Base-by-base conservation (phyloP, 2,329 filamentous ascomycete genomes). In the Talaromyces amestolkiae region DNA sequence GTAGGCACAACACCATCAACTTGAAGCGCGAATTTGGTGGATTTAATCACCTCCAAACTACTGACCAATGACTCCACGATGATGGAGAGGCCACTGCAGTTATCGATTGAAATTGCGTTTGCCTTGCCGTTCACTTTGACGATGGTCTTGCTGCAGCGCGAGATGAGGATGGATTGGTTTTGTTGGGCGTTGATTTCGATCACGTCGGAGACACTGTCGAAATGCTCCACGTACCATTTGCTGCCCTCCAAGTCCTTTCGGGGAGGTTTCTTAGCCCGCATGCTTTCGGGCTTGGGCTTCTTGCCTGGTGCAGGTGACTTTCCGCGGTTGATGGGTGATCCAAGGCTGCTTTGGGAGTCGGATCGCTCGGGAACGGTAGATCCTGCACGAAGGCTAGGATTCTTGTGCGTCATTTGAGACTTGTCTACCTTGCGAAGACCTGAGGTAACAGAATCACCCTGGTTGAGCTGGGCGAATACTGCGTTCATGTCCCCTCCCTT, bases 401-500 rank as follows among this genome's bases (percentile, higher is more conserved):
- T 99, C 83, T 98, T 98, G 81, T 99, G 95, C 67, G 95, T 99
- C 94, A 97, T 97, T 78, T 98, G 85, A 63, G 91, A 95, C 75
- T 89, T 90, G 80, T 97, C 94, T 59, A 99, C 95, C 83, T 97
- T 99, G 70, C 91, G 90, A 41, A 99, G 84, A 37, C 91, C 89
- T 70, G 91, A 88, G 3, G 95, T 99, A 66, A 99, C 91, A n/a
- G 87, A 84, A 67, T 91, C 88, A 65, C 95, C 95, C 76, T 90
- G 89, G 80, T 98, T 98, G 62, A 99, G 82, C 70, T 97, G 91
- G 47, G 89, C 90, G 77, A 99, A 99, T 2, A 99, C 93, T 27
- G 94, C 93, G 24, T 88, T 88, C 77, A 97, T 88, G 64, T 94
- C 93, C 5, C 54, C 65, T 33, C 84, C 78, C 8, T 78, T 78